Conservation (phyloP, 805 yeast species). For the Crinitomyces ghanaensis region DNA sequence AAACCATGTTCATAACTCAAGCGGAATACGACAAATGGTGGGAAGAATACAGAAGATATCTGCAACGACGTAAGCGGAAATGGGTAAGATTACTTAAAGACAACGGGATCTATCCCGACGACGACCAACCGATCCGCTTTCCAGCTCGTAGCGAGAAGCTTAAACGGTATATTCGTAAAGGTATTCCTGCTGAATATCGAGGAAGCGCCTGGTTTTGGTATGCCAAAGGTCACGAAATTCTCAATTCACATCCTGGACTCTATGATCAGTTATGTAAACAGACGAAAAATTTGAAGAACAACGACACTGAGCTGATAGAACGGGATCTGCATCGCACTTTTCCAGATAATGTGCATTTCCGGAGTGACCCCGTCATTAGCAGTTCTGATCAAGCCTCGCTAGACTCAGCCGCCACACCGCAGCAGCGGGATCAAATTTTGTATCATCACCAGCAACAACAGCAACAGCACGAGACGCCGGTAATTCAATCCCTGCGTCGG, state of each 20-base stretch:
- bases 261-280: constrained; percentile 58
- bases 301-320: constrained; percentile 86
- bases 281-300: constrained; percentile 42
- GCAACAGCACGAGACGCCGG: constrained; percentile 42
- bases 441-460: neutral
- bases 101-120: constrained; percentile 42
- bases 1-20: constrained; percentile 39
- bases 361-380: constrained; percentile 30
- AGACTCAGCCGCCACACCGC: neutral
- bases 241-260: constrained; percentile 59
- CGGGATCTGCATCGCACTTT: constrained; percentile 89
- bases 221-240: constrained; percentile 69
- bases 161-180: constrained; percentile 74
- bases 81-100: constrained; percentile 62
- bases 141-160: constrained; percentile 48
- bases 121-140: constrained; percentile 30
- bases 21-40: constrained; percentile 69
- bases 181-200: constrained; percentile 95
- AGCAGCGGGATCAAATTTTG: constrained; percentile 1
- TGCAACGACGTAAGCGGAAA: constrained; percentile 54
- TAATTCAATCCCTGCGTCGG: constrained; percentile 63
- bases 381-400: no score
- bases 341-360: constrained; percentile 83
- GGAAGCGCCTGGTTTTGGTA: constrained; percentile 96
- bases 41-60: constrained; percentile 49